Evolutionary conservation across 1,139 yeast species (phyloP).

Genomic region (Geotrichum carabidarum): DNA sequence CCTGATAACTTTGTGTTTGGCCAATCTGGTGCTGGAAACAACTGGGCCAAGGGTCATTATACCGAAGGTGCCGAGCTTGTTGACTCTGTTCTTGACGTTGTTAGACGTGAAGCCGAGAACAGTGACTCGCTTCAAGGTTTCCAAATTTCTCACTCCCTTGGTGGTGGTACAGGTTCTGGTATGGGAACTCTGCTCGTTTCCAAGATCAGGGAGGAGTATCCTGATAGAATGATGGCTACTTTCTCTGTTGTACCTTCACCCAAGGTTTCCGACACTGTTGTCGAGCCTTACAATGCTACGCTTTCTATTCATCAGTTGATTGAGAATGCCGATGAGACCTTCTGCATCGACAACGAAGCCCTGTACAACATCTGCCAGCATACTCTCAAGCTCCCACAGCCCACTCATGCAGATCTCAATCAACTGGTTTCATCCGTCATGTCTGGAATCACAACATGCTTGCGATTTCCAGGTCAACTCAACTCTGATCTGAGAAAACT

Average conservation of each 20-base stretch:
- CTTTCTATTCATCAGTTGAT: slow-evolving; percentile 43
- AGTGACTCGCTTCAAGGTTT: slow-evolving; percentile 45
- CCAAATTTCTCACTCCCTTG: slow-evolving; percentile 45
- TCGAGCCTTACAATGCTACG: slow-evolving; percentile 45
- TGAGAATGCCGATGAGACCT: slow-evolving; percentile 44
- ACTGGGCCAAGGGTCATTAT: slow-evolving; percentile 48
- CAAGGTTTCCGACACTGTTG: slow-evolving; percentile 43
- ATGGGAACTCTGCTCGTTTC: slow-evolving; percentile 43
- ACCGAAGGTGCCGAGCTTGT: slow-evolving; percentile 47
- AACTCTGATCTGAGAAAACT: slow-evolving; percentile 45
- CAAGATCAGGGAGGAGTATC: slow-evolving; percentile 43
- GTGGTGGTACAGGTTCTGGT: slow-evolving; percentile 48
- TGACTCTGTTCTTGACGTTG: slow-evolving; percentile 44
- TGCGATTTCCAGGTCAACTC: slow-evolving; percentile 46
- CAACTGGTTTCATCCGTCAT: slow-evolving; percentile 43
- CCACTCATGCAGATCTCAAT: slow-evolving; percentile 42
- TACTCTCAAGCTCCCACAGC: slow-evolving; percentile 40
- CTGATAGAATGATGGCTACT: slow-evolving; percentile 45
- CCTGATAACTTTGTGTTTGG: slow-evolving; percentile 45
- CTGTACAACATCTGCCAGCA: slow-evolving; percentile 42
- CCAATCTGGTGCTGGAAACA: slow-evolving; percentile 46
- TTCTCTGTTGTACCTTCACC: slow-evolving; percentile 46
- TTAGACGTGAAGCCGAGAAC: slow-evolving; percentile 44
- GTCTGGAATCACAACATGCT: slow-evolving; percentile 46
- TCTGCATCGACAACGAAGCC: slow-evolving; percentile 46